Conservation (phyloP, 2,329 filamentous ascomycete genomes). For the Pestalotiopsis fici region DNA sequence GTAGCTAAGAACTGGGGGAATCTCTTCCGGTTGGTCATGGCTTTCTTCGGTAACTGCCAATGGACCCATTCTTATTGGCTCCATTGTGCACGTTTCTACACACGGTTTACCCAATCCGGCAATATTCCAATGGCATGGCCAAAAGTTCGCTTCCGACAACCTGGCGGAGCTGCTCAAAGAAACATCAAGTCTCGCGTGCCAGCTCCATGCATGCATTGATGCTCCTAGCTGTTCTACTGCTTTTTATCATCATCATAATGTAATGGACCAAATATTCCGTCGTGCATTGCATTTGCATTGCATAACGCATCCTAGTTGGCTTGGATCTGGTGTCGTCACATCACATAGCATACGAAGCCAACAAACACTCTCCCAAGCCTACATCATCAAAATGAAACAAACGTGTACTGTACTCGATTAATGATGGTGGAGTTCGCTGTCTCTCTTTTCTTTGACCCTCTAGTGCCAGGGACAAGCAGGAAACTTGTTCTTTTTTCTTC, state of each 20-base stretch:
- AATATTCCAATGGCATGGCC: background rate
- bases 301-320: background rate
- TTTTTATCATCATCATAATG: background rate
- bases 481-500: background rate
- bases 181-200: background rate
- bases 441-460: no score
- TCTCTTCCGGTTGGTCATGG: background rate
- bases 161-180: background rate
- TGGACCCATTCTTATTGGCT: background rate
- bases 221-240: background rate
- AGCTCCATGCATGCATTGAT: background rate
- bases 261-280: background rate
- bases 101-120: conserved; percentile 2
- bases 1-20: background rate
- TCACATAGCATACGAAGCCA: background rate
- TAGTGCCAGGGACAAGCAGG: background rate
- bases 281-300: background rate
- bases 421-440: no score
- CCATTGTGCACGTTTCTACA: background rate
- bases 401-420: background rate
- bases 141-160: background rate
- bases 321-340: background rate
- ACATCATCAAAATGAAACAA: background rate
- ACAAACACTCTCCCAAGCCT: background rate
- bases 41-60: background rate